Conservation (phyloP, 257 asterid genomes). For the Nyctanthes arbortristis region DNA sequence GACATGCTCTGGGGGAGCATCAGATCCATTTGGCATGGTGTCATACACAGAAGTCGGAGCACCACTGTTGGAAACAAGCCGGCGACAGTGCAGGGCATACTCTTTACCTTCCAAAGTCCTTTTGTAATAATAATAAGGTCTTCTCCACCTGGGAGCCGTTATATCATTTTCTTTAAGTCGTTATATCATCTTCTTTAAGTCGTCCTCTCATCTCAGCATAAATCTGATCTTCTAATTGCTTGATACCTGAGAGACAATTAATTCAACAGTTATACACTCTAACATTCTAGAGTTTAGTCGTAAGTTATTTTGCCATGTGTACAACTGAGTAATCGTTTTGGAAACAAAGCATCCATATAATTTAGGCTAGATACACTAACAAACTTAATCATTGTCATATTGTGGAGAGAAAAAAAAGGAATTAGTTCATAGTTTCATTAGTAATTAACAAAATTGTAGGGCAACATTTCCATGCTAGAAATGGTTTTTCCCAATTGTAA, state of each 20-base stretch:
- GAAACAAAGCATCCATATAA: not conserved
- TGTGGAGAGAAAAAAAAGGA: not conserved
- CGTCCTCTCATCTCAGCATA: constrained; percentile 81
- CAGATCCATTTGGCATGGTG: constrained; percentile 79
- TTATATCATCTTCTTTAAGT: constrained; percentile 83
- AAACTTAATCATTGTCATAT: no score
- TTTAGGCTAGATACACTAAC: not conserved
- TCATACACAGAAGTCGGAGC: constrained; percentile 64
- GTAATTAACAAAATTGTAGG: no score
- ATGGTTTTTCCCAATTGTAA: no score
- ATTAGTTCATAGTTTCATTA: not conserved
- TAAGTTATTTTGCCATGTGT: not conserved
- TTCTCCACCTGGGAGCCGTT: constrained; percentile 68
- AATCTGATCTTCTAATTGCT: constrained; percentile 69
- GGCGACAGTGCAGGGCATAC: constrained; percentile 75
- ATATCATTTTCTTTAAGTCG: constrained; percentile 91
- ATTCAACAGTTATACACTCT: constrained; percentile 18
- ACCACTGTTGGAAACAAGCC: constrained; percentile 50
- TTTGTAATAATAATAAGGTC: constrained; percentile 74
- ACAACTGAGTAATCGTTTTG: not conserved
- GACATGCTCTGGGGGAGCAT: constrained; percentile 82
- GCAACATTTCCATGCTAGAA: not conserved
- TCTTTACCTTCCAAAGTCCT: constrained; percentile 91
- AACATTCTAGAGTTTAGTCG: constrained; percentile 1
- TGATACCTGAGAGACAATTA: constrained; percentile 55